Conservation (phyloP, 306 rosid genomes). For the Cicer chorassanicum region DNA sequence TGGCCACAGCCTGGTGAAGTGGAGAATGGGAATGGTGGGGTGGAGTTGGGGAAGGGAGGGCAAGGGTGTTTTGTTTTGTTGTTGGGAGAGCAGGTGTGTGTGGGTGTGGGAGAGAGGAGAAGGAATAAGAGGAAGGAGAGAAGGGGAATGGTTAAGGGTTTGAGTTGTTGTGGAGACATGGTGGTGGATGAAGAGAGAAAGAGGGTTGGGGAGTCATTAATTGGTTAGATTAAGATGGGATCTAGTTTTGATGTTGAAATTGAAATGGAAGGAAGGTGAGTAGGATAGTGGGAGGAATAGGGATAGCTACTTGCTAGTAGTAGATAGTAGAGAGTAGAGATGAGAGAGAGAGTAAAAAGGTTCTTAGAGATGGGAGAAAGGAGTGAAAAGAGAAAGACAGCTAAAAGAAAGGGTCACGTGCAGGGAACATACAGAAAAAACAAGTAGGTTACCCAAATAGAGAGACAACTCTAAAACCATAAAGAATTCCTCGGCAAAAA, state of each 20-base stretch:
- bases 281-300: not conserved
- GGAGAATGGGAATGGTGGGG: slow-evolving; percentile 75
- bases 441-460: no score
- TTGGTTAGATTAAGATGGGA: slow-evolving; percentile 37
- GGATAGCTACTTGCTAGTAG: not conserved
- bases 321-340: not conserved
- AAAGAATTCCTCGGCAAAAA: no score
- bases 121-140: slow-evolving; percentile 33
- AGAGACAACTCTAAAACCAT: no score
- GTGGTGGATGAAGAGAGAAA: slow-evolving; percentile 21
- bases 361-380: slow-evolving; percentile 2
- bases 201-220: slow-evolving; percentile 26
- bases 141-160: not conserved
- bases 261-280: not conserved
- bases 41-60: slow-evolving; percentile 64
- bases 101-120: not conserved
- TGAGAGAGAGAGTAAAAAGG: not conserved
- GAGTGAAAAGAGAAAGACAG: not conserved
- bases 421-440: not conserved
- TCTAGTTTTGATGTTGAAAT: slow-evolving; percentile 12
- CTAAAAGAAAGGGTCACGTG: slow-evolving; percentile 20
- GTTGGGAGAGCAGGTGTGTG: slow-evolving; percentile 49
- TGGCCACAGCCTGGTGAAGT: slow-evolving; percentile 78
- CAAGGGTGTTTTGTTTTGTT: slow-evolving; percentile 41
- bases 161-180: slow-evolving; percentile 41